These are phyloP conservation scores for Calendula officinalis DNA, from an alignment of 129 eudicot genomes.

Conservation along the genomic window DNA sequence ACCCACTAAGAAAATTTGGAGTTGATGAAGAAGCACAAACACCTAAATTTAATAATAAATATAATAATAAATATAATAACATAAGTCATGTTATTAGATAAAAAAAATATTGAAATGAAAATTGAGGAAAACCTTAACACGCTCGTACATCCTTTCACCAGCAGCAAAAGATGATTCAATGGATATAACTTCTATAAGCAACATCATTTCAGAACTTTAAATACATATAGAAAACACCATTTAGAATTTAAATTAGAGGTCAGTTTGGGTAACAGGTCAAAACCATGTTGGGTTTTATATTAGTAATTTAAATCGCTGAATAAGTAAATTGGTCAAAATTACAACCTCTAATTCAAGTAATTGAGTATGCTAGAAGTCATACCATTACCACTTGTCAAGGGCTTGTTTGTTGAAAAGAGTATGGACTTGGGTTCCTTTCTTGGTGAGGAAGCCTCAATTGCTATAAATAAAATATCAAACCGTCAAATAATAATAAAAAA, in stretches of 20 bases:
- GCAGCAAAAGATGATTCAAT: constrained; percentile 79
- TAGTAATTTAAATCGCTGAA: not conserved
- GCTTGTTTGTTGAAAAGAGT: constrained; percentile 51
- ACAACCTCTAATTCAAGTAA: constrained; percentile 3
- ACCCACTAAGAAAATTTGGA: constrained; percentile 64
- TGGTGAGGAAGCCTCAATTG: constrained; percentile 90
- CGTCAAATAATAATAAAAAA: not conserved
- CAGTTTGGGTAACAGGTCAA: not conserved
- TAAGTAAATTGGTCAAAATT: not conserved
- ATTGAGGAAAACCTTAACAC: constrained; percentile 66
- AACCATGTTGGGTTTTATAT: not conserved
- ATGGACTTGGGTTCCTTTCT: constrained; percentile 68
- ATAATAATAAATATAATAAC: not conserved
- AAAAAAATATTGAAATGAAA: constrained; percentile 1
- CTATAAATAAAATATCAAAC: constrained; percentile 35
- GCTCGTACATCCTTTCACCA: constrained; percentile 81
- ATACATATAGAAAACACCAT: not conserved
- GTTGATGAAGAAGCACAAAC: constrained; percentile 80
- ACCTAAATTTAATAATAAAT: constrained; percentile 36
- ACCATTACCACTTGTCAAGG: constrained; percentile 62
- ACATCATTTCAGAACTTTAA: constrained; percentile 10
- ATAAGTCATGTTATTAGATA: constrained; percentile 9
- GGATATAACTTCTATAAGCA: constrained; percentile 43
- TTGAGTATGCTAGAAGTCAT: constrained; percentile 19
- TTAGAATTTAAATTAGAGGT: not conserved